Percentiles rank a stretch among this genome's conserved stretches.
phyloP scores from a whole-genome alignment of 352 stramenopile genomes.

The Phytophthora citrophthora region DNA sequence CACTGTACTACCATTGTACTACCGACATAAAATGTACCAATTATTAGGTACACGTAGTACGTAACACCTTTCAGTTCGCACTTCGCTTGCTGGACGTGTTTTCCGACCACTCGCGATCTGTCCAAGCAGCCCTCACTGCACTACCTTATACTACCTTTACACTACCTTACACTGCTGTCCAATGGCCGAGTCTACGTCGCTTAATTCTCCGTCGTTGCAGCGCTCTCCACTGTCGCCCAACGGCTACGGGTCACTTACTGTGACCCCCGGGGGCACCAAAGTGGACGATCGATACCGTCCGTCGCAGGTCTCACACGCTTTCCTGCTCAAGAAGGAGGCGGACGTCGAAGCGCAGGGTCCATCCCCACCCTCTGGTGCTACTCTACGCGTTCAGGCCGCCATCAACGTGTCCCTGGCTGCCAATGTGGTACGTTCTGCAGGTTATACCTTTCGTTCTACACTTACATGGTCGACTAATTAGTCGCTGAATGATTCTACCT shows the following conservation, averaged over 20 bases:
- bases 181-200: constrained; percentile 23
- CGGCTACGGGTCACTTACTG: constrained; percentile 31
- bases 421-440: constrained; percentile 63
- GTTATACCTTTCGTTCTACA: background rate
- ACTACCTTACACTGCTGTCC: background rate
- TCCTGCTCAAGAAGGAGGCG: constrained; percentile 67
- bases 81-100: too few species aligned
- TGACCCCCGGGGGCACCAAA: constrained; percentile 23
- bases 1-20: too few species aligned
- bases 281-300: constrained; percentile 40
- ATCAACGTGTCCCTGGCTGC: constrained; percentile 73
- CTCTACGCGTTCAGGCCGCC: constrained; percentile 62
- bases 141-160: background rate
- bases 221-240: constrained; percentile 19
- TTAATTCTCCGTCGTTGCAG: constrained; percentile 14
- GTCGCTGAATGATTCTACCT: background rate
- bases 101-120: constrained; percentile 18
- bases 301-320: constrained; percentile 78
- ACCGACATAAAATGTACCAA: too few species aligned
- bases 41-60: constrained; percentile 13
- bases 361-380: constrained; percentile 33
- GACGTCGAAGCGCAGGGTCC: constrained; percentile 49
- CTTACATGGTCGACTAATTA: constrained; percentile 9
- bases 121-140: background rate
- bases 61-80: too few species aligned